Evolutionary conservation across 495 filamentous ascomycete species (phyloP).

Genomic region (Penicillium manginii): DNA sequence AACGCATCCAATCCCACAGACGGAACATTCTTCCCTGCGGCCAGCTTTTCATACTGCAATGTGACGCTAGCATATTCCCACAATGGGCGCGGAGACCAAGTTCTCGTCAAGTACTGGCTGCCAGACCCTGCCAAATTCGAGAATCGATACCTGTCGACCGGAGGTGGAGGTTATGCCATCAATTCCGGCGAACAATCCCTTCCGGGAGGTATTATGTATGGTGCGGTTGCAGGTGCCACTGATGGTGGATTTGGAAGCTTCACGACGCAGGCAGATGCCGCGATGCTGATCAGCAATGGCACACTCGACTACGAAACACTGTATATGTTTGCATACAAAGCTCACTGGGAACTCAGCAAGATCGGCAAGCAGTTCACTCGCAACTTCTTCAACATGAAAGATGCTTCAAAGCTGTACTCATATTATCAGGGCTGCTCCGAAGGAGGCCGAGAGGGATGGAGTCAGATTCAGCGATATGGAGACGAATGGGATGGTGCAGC

Average conservation of each 20-base stretch:
- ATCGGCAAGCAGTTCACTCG: conserved; percentile 45
- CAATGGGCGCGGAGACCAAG: conserved; percentile 35
- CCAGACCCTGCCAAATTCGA: conserved; percentile 43
- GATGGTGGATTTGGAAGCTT: conserved; percentile 55
- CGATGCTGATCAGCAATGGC: conserved; percentile 44
- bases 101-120: conserved; percentile 44
- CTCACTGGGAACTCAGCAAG: conserved; percentile 32
- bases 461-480: conserved; percentile 52
- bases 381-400: conserved; percentile 32
- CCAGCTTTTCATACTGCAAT: conserved; percentile 43
- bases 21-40: conserved; percentile 21
- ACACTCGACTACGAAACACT: conserved; percentile 47
- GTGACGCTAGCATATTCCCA: conserved; percentile 51
- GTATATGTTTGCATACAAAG: conserved; percentile 52
- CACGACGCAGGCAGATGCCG: conserved; percentile 32
- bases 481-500: conserved; percentile 51
- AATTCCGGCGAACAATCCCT: conserved; percentile 41
- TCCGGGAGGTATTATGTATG: conserved; percentile 45
- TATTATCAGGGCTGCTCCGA: conserved; percentile 57
- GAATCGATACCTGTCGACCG: conserved; percentile 48
- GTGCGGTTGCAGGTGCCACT: conserved; percentile 47
- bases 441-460: conserved; percentile 48
- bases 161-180: conserved; percentile 51
- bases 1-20: conserved; percentile 19
- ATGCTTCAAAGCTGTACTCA: conserved; percentile 43